A percentile compares a stretch with the other conserved stretches of the same genome.
These are phyloP conservation scores for Paramecium sonneborni DNA, from an alignment of 73 alveolate species.

Conservation along the genomic window DNA sequence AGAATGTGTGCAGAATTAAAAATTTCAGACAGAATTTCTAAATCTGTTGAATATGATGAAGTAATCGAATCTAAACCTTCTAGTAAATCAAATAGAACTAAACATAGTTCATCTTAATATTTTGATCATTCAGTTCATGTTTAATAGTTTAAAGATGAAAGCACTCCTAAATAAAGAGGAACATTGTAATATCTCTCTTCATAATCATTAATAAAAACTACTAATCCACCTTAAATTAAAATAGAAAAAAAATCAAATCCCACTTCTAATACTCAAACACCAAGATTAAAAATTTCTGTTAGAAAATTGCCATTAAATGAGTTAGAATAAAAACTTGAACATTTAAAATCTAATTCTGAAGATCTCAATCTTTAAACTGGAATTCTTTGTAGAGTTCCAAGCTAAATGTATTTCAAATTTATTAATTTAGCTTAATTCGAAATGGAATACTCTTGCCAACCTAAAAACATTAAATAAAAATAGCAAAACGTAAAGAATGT, in stretches of 20 bases:
- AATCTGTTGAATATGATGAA: constrained; percentile 1
- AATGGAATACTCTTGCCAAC: neutral
- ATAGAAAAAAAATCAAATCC: neutral
- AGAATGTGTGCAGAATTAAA: constrained; percentile 39
- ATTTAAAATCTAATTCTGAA: neutral
- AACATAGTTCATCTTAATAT: neutral
- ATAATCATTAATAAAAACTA: neutral
- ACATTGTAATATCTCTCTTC: neutral
- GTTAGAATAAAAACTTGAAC: neutral
- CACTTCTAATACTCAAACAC: neutral
- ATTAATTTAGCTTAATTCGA: neutral
- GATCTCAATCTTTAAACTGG: neutral
- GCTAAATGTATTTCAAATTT: neutral
- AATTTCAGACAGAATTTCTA: neutral
- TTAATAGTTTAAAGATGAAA: neutral
- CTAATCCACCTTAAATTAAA: neutral
- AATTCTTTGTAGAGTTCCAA: neutral
- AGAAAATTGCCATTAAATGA: neutral
- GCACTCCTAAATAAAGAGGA: neutral
- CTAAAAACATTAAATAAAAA: neutral
- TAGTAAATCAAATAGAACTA: neutral
- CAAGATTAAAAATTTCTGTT: neutral
- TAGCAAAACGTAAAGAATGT: neutral
- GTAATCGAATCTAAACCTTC: neutral
- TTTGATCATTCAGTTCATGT: neutral